Conservation (phyloP, 2,329 filamentous ascomycete genomes). For the Rugonectria rugulosa region DNA sequence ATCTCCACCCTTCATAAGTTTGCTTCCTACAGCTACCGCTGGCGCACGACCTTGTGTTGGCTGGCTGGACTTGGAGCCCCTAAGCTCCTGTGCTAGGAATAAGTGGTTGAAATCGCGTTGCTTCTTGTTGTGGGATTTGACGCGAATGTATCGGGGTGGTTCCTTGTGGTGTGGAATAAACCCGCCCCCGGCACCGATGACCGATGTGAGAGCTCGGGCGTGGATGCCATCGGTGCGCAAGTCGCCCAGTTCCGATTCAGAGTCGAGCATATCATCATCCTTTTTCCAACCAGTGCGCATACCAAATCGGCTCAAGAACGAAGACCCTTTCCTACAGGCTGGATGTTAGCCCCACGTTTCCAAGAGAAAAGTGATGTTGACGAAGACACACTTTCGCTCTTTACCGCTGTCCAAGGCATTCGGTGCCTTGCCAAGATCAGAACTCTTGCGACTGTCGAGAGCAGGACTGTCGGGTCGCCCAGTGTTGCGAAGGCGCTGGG, state of each 20-base stretch:
- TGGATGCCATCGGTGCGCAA: conserved; percentile 80
- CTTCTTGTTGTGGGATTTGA: conserved; percentile 82
- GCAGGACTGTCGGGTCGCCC: conserved; percentile 61
- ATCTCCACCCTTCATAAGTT: conserved; percentile 57
- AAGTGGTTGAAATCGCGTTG: conserved; percentile 82
- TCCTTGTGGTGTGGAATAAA: conserved; percentile 89
- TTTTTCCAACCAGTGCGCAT: conserved; percentile 81
- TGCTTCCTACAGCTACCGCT: conserved; percentile 50
- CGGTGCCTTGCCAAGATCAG: conserved; percentile 51
- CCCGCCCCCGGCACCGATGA: conserved; percentile 70
- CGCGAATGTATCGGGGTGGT: conserved; percentile 89
- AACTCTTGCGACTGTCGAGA: conserved; percentile 50
- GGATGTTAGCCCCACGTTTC: conserved; percentile 18
- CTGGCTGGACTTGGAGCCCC: conserved; percentile 57
- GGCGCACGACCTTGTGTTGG: conserved; percentile 41
- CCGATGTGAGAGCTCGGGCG: conserved; percentile 81
- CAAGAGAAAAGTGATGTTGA: background rate
- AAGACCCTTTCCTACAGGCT: conserved; percentile 76
- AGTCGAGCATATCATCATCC: conserved; percentile 64
- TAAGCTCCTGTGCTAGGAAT: conserved; percentile 92
- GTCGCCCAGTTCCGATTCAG: conserved; percentile 75
- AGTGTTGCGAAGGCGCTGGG: conserved; percentile 61
- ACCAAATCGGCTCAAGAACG: conserved; percentile 83
- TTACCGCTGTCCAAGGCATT: conserved; percentile 56
- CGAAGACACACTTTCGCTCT: conserved; percentile 71